phyloP scores from a whole-genome alignment of 331 rosid species.

The Cydonia oblonga region DNA sequence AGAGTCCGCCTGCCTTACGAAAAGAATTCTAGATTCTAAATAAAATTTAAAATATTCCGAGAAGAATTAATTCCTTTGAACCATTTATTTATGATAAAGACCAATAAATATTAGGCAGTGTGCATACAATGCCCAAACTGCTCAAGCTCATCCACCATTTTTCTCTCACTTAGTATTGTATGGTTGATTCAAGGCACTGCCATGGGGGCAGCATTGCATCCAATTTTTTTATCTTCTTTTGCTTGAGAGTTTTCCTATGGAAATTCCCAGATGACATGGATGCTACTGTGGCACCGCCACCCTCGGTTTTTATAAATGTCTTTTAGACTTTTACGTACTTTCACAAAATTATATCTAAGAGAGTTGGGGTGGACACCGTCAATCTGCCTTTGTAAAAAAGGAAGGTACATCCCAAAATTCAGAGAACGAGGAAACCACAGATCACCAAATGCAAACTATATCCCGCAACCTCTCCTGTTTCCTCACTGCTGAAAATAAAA shows the following conservation, averaged over 20 bases:
- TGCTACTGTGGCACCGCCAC: background rate
- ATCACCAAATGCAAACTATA: background rate
- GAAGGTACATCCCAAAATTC: background rate
- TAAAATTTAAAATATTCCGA: background rate
- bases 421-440: background rate
- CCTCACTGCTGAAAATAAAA: background rate
- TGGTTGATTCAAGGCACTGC: background rate
- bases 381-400: background rate
- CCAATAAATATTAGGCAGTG: background rate
- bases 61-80: background rate
- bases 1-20: background rate
- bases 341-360: background rate
- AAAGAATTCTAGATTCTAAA: background rate
- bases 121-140: background rate
- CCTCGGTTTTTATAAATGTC: background rate
- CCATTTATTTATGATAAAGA: background rate
- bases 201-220: background rate
- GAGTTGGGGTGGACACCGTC: background rate
- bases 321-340: background rate
- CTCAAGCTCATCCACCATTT: background rate
- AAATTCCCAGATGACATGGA: background rate
- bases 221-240: background rate
- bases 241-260: background rate
- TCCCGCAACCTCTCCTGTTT: background rate
- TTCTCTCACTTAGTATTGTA: background rate